These are phyloP conservation scores for Trifolium pratense DNA, from an alignment of 306 rosid species.

Conservation along the genomic window DNA sequence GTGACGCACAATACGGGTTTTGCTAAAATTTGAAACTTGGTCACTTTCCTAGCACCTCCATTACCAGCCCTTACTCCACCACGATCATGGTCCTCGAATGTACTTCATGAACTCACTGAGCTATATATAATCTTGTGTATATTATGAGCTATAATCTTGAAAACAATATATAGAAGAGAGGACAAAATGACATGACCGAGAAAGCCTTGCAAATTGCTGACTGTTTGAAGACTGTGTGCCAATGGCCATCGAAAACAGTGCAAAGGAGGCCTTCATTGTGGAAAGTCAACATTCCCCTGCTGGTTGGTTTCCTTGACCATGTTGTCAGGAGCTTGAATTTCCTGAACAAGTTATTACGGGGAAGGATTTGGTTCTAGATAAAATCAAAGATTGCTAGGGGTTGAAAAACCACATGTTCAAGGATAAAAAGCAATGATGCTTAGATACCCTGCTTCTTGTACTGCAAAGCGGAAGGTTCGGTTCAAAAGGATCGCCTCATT, in stretches of 20 bases:
- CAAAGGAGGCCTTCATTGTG: not conserved
- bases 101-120: not conserved
- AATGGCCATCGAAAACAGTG: not conserved
- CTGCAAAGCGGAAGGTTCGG: conserved; percentile 53
- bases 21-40: not conserved
- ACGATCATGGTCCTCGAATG: not conserved
- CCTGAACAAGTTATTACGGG: conserved; percentile 45
- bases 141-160: not conserved
- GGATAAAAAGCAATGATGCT: conserved; percentile 39
- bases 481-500: conserved; percentile 52
- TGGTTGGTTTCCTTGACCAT: conserved; percentile 57
- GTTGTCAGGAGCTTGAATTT: conserved; percentile 41
- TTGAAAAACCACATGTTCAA: conserved; percentile 45
- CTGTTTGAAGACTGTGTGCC: not conserved
- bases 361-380: conserved; percentile 39
- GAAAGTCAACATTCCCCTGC: not conserved
- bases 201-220: not conserved
- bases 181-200: not conserved
- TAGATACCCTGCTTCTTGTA: conserved; percentile 57
- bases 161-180: not conserved
- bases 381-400: conserved; percentile 13
- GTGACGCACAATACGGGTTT: not conserved
- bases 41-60: not conserved
- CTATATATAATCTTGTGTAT: not conserved
- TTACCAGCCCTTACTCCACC: not conserved